Percentiles rank a stretch among this genome's conserved stretches.
Conservation (phyloP, 768 basidiomycete species). For the Suillus bovinus region DNA sequence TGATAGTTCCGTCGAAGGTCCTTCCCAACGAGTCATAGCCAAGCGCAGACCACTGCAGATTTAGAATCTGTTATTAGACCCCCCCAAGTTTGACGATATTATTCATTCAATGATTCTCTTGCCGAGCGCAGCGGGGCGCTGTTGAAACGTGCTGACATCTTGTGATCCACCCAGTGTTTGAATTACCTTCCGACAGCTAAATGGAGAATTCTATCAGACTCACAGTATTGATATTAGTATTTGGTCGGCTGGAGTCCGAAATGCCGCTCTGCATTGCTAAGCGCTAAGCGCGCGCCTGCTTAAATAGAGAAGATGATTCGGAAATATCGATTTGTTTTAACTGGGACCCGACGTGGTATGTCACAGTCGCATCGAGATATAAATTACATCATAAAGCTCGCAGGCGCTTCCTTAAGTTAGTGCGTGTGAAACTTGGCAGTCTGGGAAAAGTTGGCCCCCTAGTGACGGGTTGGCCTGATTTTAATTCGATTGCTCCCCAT, state of each 20-base stretch:
- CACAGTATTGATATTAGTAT: not conserved
- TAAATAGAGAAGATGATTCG: no score
- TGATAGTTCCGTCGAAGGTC: not conserved
- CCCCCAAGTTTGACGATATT: no score
- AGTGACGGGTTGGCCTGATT: not conserved
- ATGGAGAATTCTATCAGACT: not conserved
- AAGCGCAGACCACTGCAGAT: not conserved
- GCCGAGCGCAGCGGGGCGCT: no score
- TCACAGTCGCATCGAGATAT: no score
- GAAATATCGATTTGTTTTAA: no score
- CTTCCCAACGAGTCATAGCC: not conserved
- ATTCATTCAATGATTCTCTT: no score
- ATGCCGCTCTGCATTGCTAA: not conserved
- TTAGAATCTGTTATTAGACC: not conserved
- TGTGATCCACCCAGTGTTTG: not conserved
- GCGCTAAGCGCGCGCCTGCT: no score
- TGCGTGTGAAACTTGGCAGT: not conserved
- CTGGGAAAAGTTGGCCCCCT: not conserved
- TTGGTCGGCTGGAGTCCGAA: not conserved
- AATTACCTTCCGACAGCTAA: not conserved
- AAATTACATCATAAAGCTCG: not conserved
- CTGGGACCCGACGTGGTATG: no score
- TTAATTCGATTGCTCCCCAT: not conserved
- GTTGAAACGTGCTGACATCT: not conserved
- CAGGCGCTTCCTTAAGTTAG: not conserved